Percentiles rank a stretch among this genome's conserved stretches.
Conservation (phyloP, 2,329 filamentous ascomycete genomes). For the Pseudovirgaria hyperparasitica region DNA sequence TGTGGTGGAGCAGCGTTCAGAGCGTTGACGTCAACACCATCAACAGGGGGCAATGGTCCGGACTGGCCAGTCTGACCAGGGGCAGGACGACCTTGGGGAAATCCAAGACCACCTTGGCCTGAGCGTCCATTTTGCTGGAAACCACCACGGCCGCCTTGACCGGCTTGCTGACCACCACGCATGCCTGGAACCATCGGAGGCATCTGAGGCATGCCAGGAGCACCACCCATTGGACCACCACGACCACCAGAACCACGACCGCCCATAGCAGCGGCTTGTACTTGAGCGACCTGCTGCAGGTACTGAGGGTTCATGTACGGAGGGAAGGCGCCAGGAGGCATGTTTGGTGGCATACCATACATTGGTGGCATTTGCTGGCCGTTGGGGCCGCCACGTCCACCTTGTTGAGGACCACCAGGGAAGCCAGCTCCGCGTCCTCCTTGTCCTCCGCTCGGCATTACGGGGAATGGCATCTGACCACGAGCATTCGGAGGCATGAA, state of each 20-base stretch:
- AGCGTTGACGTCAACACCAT: slow-evolving; percentile 36
- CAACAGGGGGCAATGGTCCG: slow-evolving; percentile 9
- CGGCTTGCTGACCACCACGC: slow-evolving; percentile 27
- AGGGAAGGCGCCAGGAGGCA: slow-evolving; percentile 55
- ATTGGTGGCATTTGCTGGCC: slow-evolving; percentile 76
- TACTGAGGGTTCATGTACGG: slow-evolving; percentile 69
- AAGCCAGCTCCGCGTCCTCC: slow-evolving; percentile 78
- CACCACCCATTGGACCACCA: slow-evolving; percentile 54
- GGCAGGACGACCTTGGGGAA: slow-evolving; percentile 14
- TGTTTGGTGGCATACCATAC: slow-evolving; percentile 60
- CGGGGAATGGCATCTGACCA: slow-evolving; percentile 50
- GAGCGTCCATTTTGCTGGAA: slow-evolving; percentile 15
- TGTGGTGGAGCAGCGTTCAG: slow-evolving; percentile 44
- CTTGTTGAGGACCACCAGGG: slow-evolving; percentile 66
- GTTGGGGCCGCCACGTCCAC: slow-evolving; percentile 67
- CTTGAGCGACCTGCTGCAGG: slow-evolving; percentile 55
- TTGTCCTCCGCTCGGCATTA: slow-evolving; percentile 54
- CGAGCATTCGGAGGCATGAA: slow-evolving; percentile 43
- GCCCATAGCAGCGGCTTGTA: slow-evolving; percentile 44
- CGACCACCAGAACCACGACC: slow-evolving; percentile 51
- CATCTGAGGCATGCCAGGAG: slow-evolving; percentile 52
- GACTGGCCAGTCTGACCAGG: slow-evolving; percentile 9
- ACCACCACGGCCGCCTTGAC: slow-evolving; percentile 24
- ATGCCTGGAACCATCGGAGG: slow-evolving; percentile 32
- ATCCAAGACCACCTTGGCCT: slow-evolving; percentile 18